Percentiles rank a stretch among this genome's conserved stretches.
These are phyloP conservation scores for Cairneyella variabilis DNA, from an alignment of 495 filamentous ascomycete species.

Conservation along the genomic window DNA sequence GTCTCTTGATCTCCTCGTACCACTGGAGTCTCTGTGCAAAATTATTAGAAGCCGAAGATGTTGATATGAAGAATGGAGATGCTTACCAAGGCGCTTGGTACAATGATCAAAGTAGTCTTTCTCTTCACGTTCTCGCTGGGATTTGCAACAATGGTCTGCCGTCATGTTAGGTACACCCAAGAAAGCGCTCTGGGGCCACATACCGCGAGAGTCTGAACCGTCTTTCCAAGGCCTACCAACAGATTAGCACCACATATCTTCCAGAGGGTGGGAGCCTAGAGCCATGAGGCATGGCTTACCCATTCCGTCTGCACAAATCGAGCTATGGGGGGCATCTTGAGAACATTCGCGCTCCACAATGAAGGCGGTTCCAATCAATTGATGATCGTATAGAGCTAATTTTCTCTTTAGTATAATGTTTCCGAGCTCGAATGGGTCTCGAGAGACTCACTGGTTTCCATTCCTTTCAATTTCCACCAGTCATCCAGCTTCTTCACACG, in stretches of 20 bases:
- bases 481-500: slow-evolving; percentile 12
- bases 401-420: neutral
- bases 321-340: slow-evolving; percentile 36
- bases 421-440: slow-evolving; percentile 1
- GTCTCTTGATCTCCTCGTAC: slow-evolving; percentile 42
- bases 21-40: slow-evolving; percentile 51
- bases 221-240: slow-evolving; percentile 63
- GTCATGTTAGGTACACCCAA: too few species aligned
- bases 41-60: neutral
- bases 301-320: slow-evolving; percentile 57
- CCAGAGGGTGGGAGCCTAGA: too few species aligned
- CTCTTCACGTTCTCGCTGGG: too few species aligned
- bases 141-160: too few species aligned
- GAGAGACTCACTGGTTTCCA: slow-evolving; percentile 30
- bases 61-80: too few species aligned
- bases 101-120: too few species aligned
- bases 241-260: too few species aligned
- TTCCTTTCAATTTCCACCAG: slow-evolving; percentile 40
- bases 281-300: too few species aligned
- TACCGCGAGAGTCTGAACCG: slow-evolving; percentile 40
- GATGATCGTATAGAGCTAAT: slow-evolving; percentile 32
- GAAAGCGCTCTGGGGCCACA: too few species aligned
- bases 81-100: too few species aligned
- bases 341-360: slow-evolving; percentile 52
- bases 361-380: slow-evolving; percentile 48